These are phyloP conservation scores for Magnusiomyces ingens DNA, from an alignment of 1,139 yeast species.

Conservation along the genomic window DNA sequence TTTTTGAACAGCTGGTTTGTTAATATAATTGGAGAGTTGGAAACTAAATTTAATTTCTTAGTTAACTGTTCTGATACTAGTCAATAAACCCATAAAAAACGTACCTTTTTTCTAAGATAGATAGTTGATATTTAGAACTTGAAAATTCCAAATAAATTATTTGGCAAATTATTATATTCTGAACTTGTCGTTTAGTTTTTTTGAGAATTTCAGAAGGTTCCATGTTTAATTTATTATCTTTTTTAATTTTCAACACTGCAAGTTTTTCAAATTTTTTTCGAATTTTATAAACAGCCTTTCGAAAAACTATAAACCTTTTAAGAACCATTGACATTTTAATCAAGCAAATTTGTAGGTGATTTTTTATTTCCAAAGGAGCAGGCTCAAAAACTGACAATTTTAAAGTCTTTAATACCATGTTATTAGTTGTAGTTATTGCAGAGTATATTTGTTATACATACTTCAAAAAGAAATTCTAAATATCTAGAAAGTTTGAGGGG, in stretches of 20 bases:
- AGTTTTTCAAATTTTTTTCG: not conserved
- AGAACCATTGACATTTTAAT: not conserved
- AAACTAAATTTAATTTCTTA: not conserved
- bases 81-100: too few species aligned
- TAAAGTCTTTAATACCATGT: too few species aligned
- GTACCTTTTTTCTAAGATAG: constrained; percentile 1
- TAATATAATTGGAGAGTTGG: not conserved
- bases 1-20: not conserved
- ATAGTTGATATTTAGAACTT: not conserved
- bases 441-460: too few species aligned
- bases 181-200: not conserved
- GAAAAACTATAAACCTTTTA: not conserved
- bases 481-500: too few species aligned
- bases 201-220: not conserved
- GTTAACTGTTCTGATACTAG: too few species aligned
- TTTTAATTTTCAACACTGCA: not conserved
- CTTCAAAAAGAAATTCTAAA: too few species aligned
- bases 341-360: too few species aligned
- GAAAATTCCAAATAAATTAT: not conserved
- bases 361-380: too few species aligned
- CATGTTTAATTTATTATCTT: not conserved
- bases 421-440: too few species aligned
- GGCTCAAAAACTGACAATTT: too few species aligned
- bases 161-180: not conserved
- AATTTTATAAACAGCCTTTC: not conserved